Evolutionary conservation across 192 early-diverging fungal species (phyloP), one percentile per base, ranked within the genome.

Genomic region (Piromyces finnis): DNA sequence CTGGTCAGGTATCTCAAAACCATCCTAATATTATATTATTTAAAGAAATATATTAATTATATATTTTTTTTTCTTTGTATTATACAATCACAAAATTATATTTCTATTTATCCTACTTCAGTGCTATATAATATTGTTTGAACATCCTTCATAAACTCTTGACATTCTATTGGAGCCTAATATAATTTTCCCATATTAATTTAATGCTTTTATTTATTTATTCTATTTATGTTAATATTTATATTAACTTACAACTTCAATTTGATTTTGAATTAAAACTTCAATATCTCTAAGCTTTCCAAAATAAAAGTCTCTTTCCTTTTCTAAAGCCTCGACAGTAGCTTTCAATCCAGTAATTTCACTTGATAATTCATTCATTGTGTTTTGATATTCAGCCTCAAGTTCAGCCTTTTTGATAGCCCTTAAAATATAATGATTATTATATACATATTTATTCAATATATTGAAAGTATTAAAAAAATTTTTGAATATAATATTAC

Each of bases 221-320:
- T 37, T 37, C 36, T 32, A 6, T 39, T 39, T 39, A 12, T 39
- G 4, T 16, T 39, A 16, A 39, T 16, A 13, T 13, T 39, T 39
- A 12, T 39, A 39, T 0, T 88, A 89, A 22, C 87, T 84, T 26
- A 81, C 84, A 11, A 82, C 77, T 80, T 96, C 93, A 17, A 93
- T 68, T 79, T 92, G 84, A 79, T 94, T 88, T 86, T 98, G 96
- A 16, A 97, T 90, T 80, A 94, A 88, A 30, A 99, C 89, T 81
- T 98, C 96, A 86, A 98, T 96, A 83, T 97, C 96, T 41, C 96
- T 86, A 82, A 98, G 86, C 86, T 98, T 99, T 29, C 85, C 83
- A 85, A 97, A 99, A 82, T 99, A 99, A 84, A 99, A 99, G 81
- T 99, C 96, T 29, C 97, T 88, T 84, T 99, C 96, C 86, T 95